Evolutionary conservation across 2,329 filamentous ascomycete species (phyloP).

Genomic region (Verticillium dahliae): DNA sequence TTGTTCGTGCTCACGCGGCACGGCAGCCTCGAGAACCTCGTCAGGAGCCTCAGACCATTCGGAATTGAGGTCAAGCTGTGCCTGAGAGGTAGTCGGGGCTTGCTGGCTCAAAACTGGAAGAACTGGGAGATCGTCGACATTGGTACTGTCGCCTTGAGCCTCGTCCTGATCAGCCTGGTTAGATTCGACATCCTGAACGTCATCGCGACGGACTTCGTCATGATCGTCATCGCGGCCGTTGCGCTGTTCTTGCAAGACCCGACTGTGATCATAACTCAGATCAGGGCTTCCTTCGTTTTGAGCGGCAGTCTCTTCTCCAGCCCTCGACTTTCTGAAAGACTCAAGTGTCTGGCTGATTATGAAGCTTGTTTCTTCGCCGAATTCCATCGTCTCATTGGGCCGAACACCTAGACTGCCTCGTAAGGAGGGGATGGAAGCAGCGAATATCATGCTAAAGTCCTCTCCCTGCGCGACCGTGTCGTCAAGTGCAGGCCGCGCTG

Average conservation of each 20-base stretch:
- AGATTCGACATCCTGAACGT: slow-evolving; percentile 9
- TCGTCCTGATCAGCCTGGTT: slow-evolving; percentile 8
- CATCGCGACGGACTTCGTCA: background rate
- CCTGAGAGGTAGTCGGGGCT: background rate
- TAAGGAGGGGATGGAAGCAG: slow-evolving; percentile 46
- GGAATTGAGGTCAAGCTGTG: background rate
- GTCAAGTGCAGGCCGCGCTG: slow-evolving; percentile 12
- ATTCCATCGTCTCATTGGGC: slow-evolving; percentile 30
- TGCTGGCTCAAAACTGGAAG: background rate
- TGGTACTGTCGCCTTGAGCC: slow-evolving; percentile 6
- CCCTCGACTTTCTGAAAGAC: slow-evolving; percentile 31
- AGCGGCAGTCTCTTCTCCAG: background rate
- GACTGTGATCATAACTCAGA: background rate
- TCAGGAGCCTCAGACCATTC: slow-evolving; percentile 45
- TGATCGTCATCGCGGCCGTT: background rate
- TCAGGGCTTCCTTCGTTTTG: slow-evolving; percentile 7
- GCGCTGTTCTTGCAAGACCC: background rate
- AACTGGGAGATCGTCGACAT: slow-evolving; percentile 7
- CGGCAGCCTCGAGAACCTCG: slow-evolving; percentile 41
- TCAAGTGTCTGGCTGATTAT: slow-evolving; percentile 52
- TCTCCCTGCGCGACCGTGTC: slow-evolving; percentile 44
- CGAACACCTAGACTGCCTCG: slow-evolving; percentile 32
- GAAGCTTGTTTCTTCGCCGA: slow-evolving; percentile 49
- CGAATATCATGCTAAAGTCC: slow-evolving; percentile 54
- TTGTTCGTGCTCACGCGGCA: slow-evolving; percentile 19